Base-by-base conservation (phyloP, 495 filamentous ascomycete species). In the Penicillium chermesinum region DNA sequence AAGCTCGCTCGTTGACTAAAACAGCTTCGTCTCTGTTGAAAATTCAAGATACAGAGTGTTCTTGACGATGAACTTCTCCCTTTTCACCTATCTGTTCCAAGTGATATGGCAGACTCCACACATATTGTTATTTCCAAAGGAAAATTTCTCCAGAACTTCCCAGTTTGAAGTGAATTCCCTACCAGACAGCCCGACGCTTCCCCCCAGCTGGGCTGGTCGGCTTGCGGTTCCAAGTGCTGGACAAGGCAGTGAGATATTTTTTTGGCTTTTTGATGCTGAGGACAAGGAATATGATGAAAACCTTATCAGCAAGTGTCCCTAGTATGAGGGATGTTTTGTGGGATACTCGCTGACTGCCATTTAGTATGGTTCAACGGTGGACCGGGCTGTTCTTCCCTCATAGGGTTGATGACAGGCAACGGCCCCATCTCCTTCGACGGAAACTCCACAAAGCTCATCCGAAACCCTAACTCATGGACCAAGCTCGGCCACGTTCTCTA, bases 331-430 rank as follows among this genome's bases (percentile, higher is more conserved):
- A 6, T 40, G 14, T 10, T 18, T 20, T 17, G 18, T 18, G 38
- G 9, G 13, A 40, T 9, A 6, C 16, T 40, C 6, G 38, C 41
- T 44, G 35, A 49, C 25, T 17, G 1, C 27, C 13, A 18, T 3
- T 7, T 19, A 64, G 63, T 87, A 43, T 87, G 82, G 81, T 65
- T 87, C 20, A 86, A 86, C 57, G 84, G 85, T 34, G 85, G 84
- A 30, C 78, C 78, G 10, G 84, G 83, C 17, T 88, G 83, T 64
- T 83, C 75, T 27, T 86, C 77, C 4, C 66, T 91, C 7, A 76
- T 81, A 52, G 86, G 86, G 12, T 62, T 90, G 15, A 53, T 48
- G 4, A 57, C 53, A 10, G 63, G 63, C 15, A 64, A 61, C 18
- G 63, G 63, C 1, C 63, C 63, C 17, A 53, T 68, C 16, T 56